phyloP scores from a whole-genome alignment of 306 rosid genomes.

The Senna tora region DNA sequence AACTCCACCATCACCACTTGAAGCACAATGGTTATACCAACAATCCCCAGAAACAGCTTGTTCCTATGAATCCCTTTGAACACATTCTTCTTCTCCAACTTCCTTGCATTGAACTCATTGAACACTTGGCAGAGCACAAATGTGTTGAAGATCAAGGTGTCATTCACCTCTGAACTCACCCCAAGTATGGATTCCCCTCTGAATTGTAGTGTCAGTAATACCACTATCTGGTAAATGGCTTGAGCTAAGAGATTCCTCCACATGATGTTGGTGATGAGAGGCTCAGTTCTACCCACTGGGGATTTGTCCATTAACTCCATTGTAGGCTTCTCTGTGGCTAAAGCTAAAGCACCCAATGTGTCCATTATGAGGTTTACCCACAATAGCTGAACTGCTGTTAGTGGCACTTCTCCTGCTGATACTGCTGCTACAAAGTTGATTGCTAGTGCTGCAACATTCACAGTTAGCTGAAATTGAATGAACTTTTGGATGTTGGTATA shows the following conservation, averaged over 20 bases:
- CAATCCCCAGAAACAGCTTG: conserved; percentile 30
- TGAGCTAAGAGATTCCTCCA: conserved; percentile 38
- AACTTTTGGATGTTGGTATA: conserved; percentile 32
- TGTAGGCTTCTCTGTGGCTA: conserved; percentile 33
- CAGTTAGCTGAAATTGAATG: conserved; percentile 35
- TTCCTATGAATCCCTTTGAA: conserved; percentile 32
- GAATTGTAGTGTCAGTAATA: conserved; percentile 27
- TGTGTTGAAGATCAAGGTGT: conserved; percentile 33
- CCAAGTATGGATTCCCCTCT: conserved; percentile 27
- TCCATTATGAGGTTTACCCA: conserved; percentile 40
- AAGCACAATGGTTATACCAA: conserved; percentile 28
- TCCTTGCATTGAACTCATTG: conserved; percentile 40
- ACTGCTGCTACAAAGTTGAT: conserved; percentile 29
- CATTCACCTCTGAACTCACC: conserved; percentile 28
- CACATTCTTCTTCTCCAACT: conserved; percentile 39
- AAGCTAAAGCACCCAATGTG: conserved; percentile 36
- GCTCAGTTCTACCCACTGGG: conserved; percentile 11
- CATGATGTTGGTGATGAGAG: conserved; percentile 36
- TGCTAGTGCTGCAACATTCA: conserved; percentile 36
- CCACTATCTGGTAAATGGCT: conserved; percentile 21
- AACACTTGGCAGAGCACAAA: conserved; percentile 38
- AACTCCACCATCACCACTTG: conserved; percentile 38
- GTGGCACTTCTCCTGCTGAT: conserved; percentile 26
- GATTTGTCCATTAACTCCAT: background rate
- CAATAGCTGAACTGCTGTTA: conserved; percentile 31